Base-by-base conservation (phyloP, 1,139 yeast genomes). In the Kodamaea derodonti region DNA sequence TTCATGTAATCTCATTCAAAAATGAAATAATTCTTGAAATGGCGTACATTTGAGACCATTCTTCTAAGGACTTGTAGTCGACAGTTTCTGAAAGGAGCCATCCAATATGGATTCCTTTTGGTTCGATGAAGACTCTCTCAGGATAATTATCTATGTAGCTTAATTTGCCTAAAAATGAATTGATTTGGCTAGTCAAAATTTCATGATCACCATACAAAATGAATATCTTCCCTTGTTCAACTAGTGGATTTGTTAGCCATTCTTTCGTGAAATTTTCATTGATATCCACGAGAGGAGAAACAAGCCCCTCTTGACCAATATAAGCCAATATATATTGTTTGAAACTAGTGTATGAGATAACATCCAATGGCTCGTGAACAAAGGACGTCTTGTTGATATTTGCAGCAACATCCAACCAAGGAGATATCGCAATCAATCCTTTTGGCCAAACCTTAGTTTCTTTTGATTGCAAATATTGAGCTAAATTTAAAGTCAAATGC, bases 141-240 rank as follows among this genome's bases (percentile, higher is more conserved):
- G 43, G 42, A 28, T 28, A 29, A 30, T 31, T 45, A 39, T 31
- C 47, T 38, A 36, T 13, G 38, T 48, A 48, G 20, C 29, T 45
- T 26, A 51, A 52, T 22, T 45, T 40, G 22, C 49, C 45, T 7
- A 48, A 47, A 31, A 51, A 39, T 20, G 42, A 42, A 32, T 60
- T 46, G 13, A 66, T 50, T 42, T 67, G 71, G 42, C 68, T 73
- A 36, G 71, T 51, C 39, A 69, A 62, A 16, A 54, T 46, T 46
- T 69, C 75, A 36, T 68, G 69, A 47, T 69, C 74, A 12, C 75
- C 75, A 15, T 68, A 37, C 12, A 68, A 45, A 29, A 63, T 59
- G 2, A 64, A 27, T 4, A 30, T n/a, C 20, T 20, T 32, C 5
- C 38, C 38, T 14, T 20, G 13, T 13, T 9, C 20, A 22, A 22